These are phyloP conservation scores for Russula olivacea DNA, from an alignment of 768 basidiomycete species.

Conservation along the genomic window DNA sequence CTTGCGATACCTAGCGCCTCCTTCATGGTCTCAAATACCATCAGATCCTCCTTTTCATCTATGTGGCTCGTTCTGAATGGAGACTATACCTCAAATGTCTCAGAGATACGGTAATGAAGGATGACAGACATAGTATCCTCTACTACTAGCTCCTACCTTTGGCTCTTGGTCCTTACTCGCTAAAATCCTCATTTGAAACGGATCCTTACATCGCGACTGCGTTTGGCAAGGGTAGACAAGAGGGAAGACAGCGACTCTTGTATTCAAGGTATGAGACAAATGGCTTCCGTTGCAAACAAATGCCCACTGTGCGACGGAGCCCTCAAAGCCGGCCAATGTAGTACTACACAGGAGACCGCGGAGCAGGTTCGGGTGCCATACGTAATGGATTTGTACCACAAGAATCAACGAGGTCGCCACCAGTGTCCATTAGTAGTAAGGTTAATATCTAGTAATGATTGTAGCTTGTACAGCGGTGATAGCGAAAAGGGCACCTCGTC, in stretches of 20 bases:
- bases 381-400: not conserved
- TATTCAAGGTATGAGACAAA: not conserved
- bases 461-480: not conserved
- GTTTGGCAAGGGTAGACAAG: not conserved
- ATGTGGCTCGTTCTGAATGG: too few species aligned
- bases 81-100: too few species aligned
- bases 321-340: not conserved
- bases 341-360: not conserved
- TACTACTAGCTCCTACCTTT: too few species aligned
- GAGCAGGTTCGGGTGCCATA: not conserved
- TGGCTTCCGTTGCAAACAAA: too few species aligned
- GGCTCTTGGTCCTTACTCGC: not conserved
- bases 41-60: too few species aligned
- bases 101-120: too few species aligned
- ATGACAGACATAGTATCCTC: too few species aligned
- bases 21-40: too few species aligned
- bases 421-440: not conserved
- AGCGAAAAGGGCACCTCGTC: not conserved
- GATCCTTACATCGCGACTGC: not conserved
- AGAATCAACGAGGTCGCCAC: not conserved
- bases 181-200: not conserved
- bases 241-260: too few species aligned
- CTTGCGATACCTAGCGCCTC: too few species aligned
- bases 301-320: not conserved
- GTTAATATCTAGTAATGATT: not conserved